Percentiles rank a stretch among this genome's conserved stretches.
These are phyloP conservation scores for Pleoardoris graminearum DNA, from an alignment of 2,329 filamentous ascomycete genomes.

Conservation along the genomic window DNA sequence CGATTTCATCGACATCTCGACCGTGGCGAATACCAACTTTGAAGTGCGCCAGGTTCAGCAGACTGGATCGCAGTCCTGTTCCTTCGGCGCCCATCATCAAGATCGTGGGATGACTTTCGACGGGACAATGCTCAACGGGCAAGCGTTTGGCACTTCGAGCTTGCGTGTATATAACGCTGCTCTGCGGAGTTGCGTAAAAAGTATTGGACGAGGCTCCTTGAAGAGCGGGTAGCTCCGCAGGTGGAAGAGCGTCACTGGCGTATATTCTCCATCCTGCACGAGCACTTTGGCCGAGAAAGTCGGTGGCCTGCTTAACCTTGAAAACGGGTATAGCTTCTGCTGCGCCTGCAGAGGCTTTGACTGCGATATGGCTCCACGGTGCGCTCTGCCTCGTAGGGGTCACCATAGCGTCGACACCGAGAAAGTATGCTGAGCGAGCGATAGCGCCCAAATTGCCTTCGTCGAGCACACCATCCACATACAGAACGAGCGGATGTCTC, in stretches of 20 bases:
- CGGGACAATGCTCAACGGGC: slow-evolving; percentile 29
- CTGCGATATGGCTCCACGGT: slow-evolving; percentile 71
- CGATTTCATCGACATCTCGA: slow-evolving; percentile 52
- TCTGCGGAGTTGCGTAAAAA: neutral
- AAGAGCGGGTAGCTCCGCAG: slow-evolving; percentile 34
- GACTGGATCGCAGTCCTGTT: slow-evolving; percentile 29
- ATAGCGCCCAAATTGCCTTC: slow-evolving; percentile 90
- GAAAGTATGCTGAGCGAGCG: slow-evolving; percentile 82
- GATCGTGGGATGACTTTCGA: slow-evolving; percentile 64
- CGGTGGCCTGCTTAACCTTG: slow-evolving; percentile 65
- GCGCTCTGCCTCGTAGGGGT: slow-evolving; percentile 74
- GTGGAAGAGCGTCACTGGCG: slow-evolving; percentile 61
- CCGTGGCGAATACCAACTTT: slow-evolving; percentile 64
- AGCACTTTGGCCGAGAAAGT: slow-evolving; percentile 71
- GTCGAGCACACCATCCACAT: slow-evolving; percentile 78
- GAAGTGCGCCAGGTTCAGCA: slow-evolving; percentile 63
- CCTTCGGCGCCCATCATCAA: slow-evolving; percentile 64
- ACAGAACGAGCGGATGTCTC: slow-evolving; percentile 70
- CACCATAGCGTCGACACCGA: slow-evolving; percentile 83
- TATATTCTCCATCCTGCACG: slow-evolving; percentile 80
- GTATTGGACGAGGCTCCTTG: slow-evolving; percentile 19
- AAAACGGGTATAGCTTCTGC: slow-evolving; percentile 79
- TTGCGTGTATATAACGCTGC: slow-evolving; percentile 30
- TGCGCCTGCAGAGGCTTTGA: slow-evolving; percentile 88
- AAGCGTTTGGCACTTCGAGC: slow-evolving; percentile 25